phyloP scores from a whole-genome alignment of 2,329 filamentous ascomycete species.

The Didymella pinodella region DNA sequence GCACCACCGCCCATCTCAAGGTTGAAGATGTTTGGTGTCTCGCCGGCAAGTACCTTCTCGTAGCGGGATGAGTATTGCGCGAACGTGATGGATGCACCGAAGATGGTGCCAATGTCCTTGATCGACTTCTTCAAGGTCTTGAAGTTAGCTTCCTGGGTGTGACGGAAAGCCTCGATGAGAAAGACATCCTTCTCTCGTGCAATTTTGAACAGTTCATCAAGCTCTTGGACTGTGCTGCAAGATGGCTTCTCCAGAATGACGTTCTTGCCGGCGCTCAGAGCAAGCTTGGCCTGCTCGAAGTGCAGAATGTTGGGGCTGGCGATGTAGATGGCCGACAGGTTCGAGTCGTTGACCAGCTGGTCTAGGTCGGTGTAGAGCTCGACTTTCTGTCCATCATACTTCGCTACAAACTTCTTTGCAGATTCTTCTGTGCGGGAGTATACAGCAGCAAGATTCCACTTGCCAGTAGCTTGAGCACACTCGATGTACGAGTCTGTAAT shows the following conservation, averaged over 20 bases:
- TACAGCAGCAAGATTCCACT: slow-evolving; percentile 56
- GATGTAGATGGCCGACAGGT: slow-evolving; percentile 57
- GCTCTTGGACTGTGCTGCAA: slow-evolving; percentile 53
- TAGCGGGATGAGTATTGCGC: slow-evolving; percentile 57
- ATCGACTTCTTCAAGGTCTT: slow-evolving; percentile 52
- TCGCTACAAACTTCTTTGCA: slow-evolving; percentile 54
- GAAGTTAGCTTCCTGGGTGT: slow-evolving; percentile 61
- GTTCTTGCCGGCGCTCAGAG: slow-evolving; percentile 56
- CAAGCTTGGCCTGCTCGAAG: slow-evolving; percentile 55
- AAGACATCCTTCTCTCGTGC: slow-evolving; percentile 54
- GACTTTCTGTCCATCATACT: slow-evolving; percentile 45
- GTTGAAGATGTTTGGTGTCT: slow-evolving; percentile 59
- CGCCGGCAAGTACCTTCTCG: slow-evolving; percentile 57
- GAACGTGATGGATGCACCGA: slow-evolving; percentile 56
- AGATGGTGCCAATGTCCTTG: slow-evolving; percentile 52
- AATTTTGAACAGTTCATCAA: slow-evolving; percentile 54
- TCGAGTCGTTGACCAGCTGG: slow-evolving; percentile 49
- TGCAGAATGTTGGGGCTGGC: slow-evolving; percentile 60
- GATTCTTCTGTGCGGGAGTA: slow-evolving; percentile 57
- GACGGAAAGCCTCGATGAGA: slow-evolving; percentile 59
- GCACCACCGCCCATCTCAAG: slow-evolving; percentile 58
- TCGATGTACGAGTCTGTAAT: slow-evolving; percentile 59
- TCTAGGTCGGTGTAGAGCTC: slow-evolving; percentile 53
- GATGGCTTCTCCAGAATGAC: slow-evolving; percentile 61
- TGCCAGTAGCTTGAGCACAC: slow-evolving; percentile 53